Base-by-base conservation (phyloP, 2,329 filamentous ascomycete genomes). In the Cladosporium austrohemisphaericum region DNA sequence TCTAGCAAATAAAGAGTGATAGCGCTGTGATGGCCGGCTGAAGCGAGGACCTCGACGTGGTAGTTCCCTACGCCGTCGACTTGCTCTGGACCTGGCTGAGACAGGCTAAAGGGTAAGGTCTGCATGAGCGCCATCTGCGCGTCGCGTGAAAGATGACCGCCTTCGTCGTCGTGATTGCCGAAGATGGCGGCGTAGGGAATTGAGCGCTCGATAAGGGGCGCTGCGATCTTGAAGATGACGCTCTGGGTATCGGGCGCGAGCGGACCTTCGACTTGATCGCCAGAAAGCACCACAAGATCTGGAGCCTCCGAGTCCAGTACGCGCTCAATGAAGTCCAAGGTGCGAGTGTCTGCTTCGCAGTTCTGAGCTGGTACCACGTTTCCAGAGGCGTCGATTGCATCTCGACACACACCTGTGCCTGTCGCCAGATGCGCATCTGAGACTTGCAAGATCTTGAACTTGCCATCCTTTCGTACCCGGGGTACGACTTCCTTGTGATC, bases 161-260 rank as follows among this genome's bases (percentile, higher is more conserved):
- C 84, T 73, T 97, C 92, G 61, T 97, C 92, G 63, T 98, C 93
- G 68, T 98, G 93, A 66, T 98, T 98, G 50, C 93, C 93, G 63
- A 97, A 96, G 52, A 98, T 97, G 53, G 85, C 84, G 13, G 90
- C 88, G 62, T 94, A 97, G 0, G 93, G 93, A 29, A 97, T 89
- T 61, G 89, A 88, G 66, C 87, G 87, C 66, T 89, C 83, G 54
- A 89, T 86, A 43, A 98, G 81, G 10, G 94, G 76, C 40, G 88
- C 83, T 5, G 88, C 86, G 61, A 91, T 89, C 70, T 98, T 98
- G 76, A 94, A 95, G 52, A 98, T 86, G 29, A 92, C 88, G 53
- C 85, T 93, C 65, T 95, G 91, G 8, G 88, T 86, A 73, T 98
- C 93, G 9, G 87, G 89, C 1, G 93, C 84, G 0, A 89, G 91